Percentiles rank a stretch among this genome's conserved stretches.
Evolutionary conservation across 768 basidiomycete species (phyloP).

Genomic region (Saitozyma sp.): DNA sequence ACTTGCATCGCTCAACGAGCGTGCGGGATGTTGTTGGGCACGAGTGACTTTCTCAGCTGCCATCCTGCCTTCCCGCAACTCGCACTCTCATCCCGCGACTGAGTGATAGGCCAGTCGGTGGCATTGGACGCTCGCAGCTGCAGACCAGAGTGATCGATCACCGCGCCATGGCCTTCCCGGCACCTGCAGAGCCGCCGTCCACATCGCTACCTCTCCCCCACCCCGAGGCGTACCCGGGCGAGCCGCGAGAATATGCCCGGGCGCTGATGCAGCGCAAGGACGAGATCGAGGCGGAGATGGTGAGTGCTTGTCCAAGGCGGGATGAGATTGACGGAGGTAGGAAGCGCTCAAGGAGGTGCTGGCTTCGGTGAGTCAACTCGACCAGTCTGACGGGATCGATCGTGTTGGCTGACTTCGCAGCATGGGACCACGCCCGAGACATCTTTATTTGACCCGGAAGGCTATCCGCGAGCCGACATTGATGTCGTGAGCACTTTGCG

Average conservation of each 20-base stretch:
- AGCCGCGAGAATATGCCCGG: conserved; percentile 56
- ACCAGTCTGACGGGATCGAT: background rate
- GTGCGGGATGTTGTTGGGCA: no score
- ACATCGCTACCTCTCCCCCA: conserved; percentile 35
- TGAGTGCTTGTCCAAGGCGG: conserved; percentile 59
- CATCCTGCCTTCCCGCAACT: no score
- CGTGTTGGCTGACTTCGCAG: conserved; percentile 7
- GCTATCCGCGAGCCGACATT: conserved; percentile 82
- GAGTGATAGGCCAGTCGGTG: no score
- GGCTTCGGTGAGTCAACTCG: conserved; percentile 26
- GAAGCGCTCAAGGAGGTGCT: conserved; percentile 37
- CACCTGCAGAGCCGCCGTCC: conserved; percentile 12
- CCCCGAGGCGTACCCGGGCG: conserved; percentile 39
- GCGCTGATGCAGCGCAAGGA: conserved; percentile 69
- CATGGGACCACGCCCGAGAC: conserved; percentile 54
- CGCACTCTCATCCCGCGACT: no score
- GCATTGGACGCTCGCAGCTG: no score
- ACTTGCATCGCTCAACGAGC: no score
- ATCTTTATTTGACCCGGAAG: conserved; percentile 78
- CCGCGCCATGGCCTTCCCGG: conserved; percentile 18
- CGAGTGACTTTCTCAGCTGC: no score
- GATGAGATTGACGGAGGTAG: conserved; percentile 51
- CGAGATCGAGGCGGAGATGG: conserved; percentile 70
- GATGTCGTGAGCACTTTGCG: conserved; percentile 62
- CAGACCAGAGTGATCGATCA: background rate